Evolutionary conservation across 2,329 filamentous ascomycete species (phyloP), one percentile per base, ranked within the genome.

Genomic region (Tolypocladium ophioglossoides): DNA sequence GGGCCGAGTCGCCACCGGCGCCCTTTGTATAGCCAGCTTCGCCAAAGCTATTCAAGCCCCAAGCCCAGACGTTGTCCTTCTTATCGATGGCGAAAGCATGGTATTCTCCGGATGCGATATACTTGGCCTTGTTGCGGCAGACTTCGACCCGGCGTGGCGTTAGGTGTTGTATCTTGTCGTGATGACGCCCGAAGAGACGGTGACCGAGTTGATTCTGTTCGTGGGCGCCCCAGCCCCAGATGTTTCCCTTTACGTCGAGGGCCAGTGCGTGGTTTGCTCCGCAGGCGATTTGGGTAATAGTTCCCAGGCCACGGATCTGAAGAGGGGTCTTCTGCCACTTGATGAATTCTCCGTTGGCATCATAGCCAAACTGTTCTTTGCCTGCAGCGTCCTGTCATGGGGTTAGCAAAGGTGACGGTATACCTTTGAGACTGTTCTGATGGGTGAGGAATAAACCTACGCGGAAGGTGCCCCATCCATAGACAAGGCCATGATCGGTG

Each of bases 21-120:
- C 49, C 53, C 24, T 52, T 52, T 52, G 77, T 74, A 52, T 79
- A 72, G 49, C 85, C 88, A 12, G 85, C 86, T 70, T 92, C 82
- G 57, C 84, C 85, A 65, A 85, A 91, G 68, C 84, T 86, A 74
- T 94, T 92, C 37, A 89, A 72, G n/a, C 89, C 88, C 87, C 88
- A 92, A 0, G 80, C 78, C 70, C 82, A 91, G 40, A 91, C 83
- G 46, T 81, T 78, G 47, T 82, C 85, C 30, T 79, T 78, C 41
- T 78, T 75, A 66, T 84, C 81, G 51, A 92, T 75, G 18, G 86
- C 86, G 59, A 92, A 90, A 58, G 80, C 84, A 71, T 92, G 87
- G 69, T 89, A 89, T 39, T 82, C 79, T 32, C 88, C 88, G 56
- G 68, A 73, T n/a, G 68, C 84, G 32, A 84, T 79, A 57, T 83